Evolutionary conservation across 2,329 filamentous ascomycete genomes (phyloP), one percentile per base, ranked within the genome.

Genomic region (Pseudogymnoascus sp.): DNA sequence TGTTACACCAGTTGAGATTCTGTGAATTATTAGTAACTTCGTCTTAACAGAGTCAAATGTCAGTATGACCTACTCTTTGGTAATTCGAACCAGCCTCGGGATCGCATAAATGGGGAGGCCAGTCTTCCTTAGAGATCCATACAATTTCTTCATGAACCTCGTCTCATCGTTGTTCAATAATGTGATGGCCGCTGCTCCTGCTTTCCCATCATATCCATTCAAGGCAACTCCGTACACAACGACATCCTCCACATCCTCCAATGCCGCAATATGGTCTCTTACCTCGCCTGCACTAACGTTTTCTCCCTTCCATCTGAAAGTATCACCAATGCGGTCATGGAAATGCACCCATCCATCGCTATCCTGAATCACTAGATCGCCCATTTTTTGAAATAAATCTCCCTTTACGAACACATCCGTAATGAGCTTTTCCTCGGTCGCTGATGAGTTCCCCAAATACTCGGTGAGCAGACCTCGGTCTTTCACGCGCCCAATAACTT

Each of bases 231-330:
- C 77, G 66, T 77, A 79, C 1, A 79, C 77, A 12, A 77, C 74
- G 4, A 77, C 77, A 69, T 79, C 77, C 42, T 74, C 70, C 7
- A 79, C 74, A 3, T 70, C 75, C 1, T 72, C 68, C 47, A 78
- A 72, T 21, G 71, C 70, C 44, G 75, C 76, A 50, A 79, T 75
- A 67, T 77, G 75, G 65, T 78, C 77, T 59, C 76, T 69, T 25
- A 79, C 73, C 64, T 79, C 77, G 0, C 77, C 77, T 0, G 77
- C 77, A 60, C 75, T 77, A 4, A 79, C 77, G 60, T 79, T 79
- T 71, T 79, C 77, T 1, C 77, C 76, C 65, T 79, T 81, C 81
- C 81, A 83, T 8, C 80, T 73, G 71, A 79, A 83, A 0, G 80
- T 82, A 66, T 83, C 80, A 10, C 80, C 80, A 60, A 82, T 74